These are phyloP conservation scores for Suhomyces bribrorum DNA, from an alignment of 1,139 yeast species.

Conservation along the genomic window DNA sequence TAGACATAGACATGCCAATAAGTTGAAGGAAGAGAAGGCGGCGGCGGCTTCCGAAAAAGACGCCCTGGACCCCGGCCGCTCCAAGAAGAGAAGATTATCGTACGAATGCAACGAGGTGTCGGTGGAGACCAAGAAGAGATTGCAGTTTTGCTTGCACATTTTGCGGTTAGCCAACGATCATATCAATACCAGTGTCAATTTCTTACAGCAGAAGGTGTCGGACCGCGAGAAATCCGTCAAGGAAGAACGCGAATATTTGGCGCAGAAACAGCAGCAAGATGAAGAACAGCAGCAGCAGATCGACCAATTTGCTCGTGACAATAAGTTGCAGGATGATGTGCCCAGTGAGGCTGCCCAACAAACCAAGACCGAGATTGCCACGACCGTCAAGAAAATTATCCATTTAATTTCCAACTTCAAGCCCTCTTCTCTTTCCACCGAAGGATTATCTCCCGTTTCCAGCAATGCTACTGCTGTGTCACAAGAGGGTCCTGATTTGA, in stretches of 20 bases:
- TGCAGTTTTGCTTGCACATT: constrained; percentile 72
- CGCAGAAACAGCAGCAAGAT: constrained; percentile 12
- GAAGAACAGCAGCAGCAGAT: constrained; percentile 13
- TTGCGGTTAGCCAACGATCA: constrained; percentile 76
- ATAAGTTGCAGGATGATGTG: constrained; percentile 9
- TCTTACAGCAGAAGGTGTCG: constrained; percentile 49
- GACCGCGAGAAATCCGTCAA: constrained; percentile 23
- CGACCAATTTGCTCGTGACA: constrained; percentile 8
- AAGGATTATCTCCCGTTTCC: constrained; percentile 11
- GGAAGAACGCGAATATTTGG: constrained; percentile 22
- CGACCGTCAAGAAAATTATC: constrained; percentile 87
- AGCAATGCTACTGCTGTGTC: constrained; percentile 9
- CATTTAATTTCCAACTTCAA: constrained; percentile 83
- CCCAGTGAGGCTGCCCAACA: constrained; percentile 35
- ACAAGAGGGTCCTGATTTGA: constrained; percentile 26
- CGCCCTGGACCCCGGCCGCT: constrained; percentile 9
- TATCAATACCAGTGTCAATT: constrained; percentile 61
- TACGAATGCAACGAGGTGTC: constrained; percentile 24
- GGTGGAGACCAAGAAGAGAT: constrained; percentile 66
- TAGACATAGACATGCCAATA: constrained; percentile 32
- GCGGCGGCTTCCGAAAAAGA: constrained; percentile 10
- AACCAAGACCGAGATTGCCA: constrained; percentile 78
- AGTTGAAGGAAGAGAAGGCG: constrained; percentile 25
- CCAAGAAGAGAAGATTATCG: constrained; percentile 25
- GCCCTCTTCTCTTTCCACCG: constrained; percentile 58